A percentile compares a stretch with the other conserved stretches of the same genome.
Conservation (phyloP, 441 rosid species). For the Populus hybrid region DNA sequence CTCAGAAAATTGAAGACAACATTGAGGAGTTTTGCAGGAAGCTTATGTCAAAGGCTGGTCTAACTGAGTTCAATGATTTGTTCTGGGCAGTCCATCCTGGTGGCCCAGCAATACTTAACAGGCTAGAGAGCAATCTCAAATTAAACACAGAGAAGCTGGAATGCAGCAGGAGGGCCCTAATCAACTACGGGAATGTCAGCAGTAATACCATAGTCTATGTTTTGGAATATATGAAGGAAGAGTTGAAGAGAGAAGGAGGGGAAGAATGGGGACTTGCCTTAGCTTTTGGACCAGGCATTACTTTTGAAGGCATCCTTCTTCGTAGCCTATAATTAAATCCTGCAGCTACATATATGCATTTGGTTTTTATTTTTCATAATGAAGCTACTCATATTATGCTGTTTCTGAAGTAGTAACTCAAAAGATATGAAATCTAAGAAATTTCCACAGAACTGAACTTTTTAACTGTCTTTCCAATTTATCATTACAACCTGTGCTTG, state of each 20-base stretch:
- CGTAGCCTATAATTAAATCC: conserved; percentile 49
- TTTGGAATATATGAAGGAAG: conserved; percentile 81
- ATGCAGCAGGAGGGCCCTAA: conserved; percentile 73
- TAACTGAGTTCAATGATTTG: conserved; percentile 56
- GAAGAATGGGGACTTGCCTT: conserved; percentile 80
- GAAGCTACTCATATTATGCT: background rate
- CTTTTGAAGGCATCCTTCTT: conserved; percentile 81
- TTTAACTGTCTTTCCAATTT: background rate
- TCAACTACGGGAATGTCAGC: conserved; percentile 84
- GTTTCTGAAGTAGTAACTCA: background rate
- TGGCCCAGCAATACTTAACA: conserved; percentile 86
- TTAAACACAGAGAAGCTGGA: conserved; percentile 53
- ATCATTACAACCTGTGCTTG: background rate
- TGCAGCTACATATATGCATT: background rate
- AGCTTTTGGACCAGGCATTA: conserved; percentile 86
- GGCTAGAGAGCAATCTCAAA: conserved; percentile 53
- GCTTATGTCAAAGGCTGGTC: conserved; percentile 49
- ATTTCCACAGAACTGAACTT: background rate
- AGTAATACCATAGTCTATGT: conserved; percentile 82
- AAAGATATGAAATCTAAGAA: background rate
- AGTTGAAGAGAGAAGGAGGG: conserved; percentile 42
- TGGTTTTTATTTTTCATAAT: background rate
- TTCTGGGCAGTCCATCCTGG: conserved; percentile 97
- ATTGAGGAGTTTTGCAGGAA: conserved; percentile 75
- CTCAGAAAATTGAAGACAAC: conserved; percentile 73